These are phyloP conservation scores for Parmelia sp. DNA, from an alignment of 495 filamentous ascomycete species.

Conservation along the genomic window DNA sequence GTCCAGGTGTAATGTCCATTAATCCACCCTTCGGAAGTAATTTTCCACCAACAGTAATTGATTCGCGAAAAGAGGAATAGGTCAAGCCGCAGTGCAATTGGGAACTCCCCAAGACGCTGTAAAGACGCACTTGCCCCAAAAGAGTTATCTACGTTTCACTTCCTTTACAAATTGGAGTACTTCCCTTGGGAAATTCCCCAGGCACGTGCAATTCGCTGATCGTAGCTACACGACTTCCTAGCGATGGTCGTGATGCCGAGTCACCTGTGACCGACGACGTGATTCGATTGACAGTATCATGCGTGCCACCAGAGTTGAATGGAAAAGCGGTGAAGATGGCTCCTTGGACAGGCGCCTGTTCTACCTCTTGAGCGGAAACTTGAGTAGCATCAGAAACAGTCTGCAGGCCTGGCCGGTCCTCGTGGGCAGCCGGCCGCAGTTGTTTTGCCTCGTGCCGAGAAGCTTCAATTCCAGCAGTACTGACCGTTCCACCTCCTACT, in stretches of 20 bases:
- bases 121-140: neutral
- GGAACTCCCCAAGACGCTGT: neutral
- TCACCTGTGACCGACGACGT: neutral
- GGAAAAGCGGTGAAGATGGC: slow-evolving; percentile 8
- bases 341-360: slow-evolving; percentile 8
- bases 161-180: neutral
- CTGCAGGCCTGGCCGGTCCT: slow-evolving; percentile 21
- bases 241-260: slow-evolving; percentile 13
- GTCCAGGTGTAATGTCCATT: neutral
- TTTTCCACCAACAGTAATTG: neutral
- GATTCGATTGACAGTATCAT: neutral
- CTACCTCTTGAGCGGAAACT: neutral
- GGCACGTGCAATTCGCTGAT: slow-evolving; percentile 26
- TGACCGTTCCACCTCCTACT: slow-evolving; percentile 7
- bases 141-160: neutral
- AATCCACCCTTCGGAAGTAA: neutral
- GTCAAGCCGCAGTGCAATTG: neutral
- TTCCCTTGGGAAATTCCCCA: slow-evolving; percentile 24
- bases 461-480: slow-evolving; percentile 16
- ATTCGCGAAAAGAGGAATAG: neutral
- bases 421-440: slow-evolving; percentile 1
- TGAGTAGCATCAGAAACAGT: slow-evolving; percentile 9
- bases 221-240: slow-evolving; percentile 20
- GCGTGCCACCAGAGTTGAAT: neutral
- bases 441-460: slow-evolving; percentile 12